Conservation (phyloP, 495 filamentous ascomycete species). For the Acidiella bohemica region DNA sequence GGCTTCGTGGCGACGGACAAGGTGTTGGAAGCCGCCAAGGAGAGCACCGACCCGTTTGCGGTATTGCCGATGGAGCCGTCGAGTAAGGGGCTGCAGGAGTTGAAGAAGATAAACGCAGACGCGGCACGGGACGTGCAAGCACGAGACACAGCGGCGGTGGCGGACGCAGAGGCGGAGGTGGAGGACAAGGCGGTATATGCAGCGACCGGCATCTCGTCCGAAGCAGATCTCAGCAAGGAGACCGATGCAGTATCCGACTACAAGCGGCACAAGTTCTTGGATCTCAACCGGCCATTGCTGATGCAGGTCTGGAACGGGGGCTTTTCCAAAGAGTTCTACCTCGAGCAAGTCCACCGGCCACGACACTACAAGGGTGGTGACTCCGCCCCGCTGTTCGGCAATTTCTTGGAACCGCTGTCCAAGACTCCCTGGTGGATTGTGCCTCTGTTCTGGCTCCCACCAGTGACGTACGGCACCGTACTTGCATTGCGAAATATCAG, state of each 20-base stretch:
- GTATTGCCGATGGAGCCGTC: slow-evolving; percentile 36
- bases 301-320: slow-evolving; percentile 79
- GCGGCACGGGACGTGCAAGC: slow-evolving; percentile 12
- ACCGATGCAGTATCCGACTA: slow-evolving; percentile 67
- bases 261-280: slow-evolving; percentile 80
- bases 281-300: slow-evolving; percentile 73
- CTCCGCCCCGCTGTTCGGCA: slow-evolving; percentile 91
- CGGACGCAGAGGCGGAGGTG: slow-evolving; percentile 12
- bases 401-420: slow-evolving; percentile 89
- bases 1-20: slow-evolving; percentile 50
- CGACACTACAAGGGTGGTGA: slow-evolving; percentile 86
- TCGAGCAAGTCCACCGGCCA: slow-evolving; percentile 89
- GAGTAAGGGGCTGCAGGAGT: slow-evolving; percentile 28
- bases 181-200: slow-evolving; percentile 42
- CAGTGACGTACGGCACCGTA: slow-evolving; percentile 59
- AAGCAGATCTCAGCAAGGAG: slow-evolving; percentile 72
- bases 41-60: slow-evolving; percentile 33
- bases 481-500: slow-evolving; percentile 48
- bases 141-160: slow-evolving; percentile 11
- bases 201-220: slow-evolving; percentile 72
- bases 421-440: slow-evolving; percentile 90
- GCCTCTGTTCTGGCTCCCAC: slow-evolving; percentile 75
- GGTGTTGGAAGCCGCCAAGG: slow-evolving; percentile 34
- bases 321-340: slow-evolving; percentile 86
- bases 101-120: slow-evolving; percentile 24